Percentiles rank a stretch among this genome's conserved stretches.
phyloP scores from a whole-genome alignment of 2,329 filamentous ascomycete genomes.

The Seiridium cupressi region DNA sequence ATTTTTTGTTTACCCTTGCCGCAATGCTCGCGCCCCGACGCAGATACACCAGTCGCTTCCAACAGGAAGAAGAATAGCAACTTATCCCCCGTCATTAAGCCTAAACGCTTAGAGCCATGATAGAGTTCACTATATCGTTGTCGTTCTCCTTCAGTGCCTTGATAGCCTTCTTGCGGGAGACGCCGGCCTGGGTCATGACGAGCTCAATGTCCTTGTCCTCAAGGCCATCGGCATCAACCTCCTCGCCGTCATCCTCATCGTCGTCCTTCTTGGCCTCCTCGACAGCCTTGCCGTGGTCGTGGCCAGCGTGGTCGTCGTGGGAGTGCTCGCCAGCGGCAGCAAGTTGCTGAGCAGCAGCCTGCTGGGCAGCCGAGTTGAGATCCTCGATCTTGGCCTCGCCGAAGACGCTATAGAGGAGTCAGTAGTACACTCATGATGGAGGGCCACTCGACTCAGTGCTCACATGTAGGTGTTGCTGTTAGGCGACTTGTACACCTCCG shows the following conservation, averaged over 20 bases:
- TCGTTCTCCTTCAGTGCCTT: conserved; percentile 99
- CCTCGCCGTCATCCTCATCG: conserved; percentile 91
- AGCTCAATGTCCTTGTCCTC: conserved; percentile 99
- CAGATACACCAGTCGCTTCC: not conserved
- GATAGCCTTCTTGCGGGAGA: conserved; percentile 97
- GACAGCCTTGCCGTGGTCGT: conserved; percentile 61
- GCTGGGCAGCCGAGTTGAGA: conserved; percentile 96
- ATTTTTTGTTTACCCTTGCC: conserved; percentile 15
- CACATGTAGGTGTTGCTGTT: conserved; percentile 99
- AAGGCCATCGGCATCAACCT: conserved; percentile 89
- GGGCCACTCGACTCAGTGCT: conserved; percentile 37
- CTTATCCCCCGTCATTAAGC: not conserved
- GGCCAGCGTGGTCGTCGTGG: conserved; percentile 68
- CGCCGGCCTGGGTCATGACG: conserved; percentile 96
- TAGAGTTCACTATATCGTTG: conserved; percentile 99
- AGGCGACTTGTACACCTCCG: conserved; percentile 98
- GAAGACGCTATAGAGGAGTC: conserved; percentile 73
- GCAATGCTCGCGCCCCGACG: conserved; percentile 14
- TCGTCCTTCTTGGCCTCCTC: conserved; percentile 75
- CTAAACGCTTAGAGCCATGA: conserved; percentile 94
- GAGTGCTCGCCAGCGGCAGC: conserved; percentile 67
- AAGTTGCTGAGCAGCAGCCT: conserved; percentile 92
- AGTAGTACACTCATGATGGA: conserved; percentile 2
- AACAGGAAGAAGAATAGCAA: not conserved
- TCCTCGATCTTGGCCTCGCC: conserved; percentile 99